phyloP scores from a whole-genome alignment of 2,329 filamentous ascomycete species.

The Colletotrichum destructivum region DNA sequence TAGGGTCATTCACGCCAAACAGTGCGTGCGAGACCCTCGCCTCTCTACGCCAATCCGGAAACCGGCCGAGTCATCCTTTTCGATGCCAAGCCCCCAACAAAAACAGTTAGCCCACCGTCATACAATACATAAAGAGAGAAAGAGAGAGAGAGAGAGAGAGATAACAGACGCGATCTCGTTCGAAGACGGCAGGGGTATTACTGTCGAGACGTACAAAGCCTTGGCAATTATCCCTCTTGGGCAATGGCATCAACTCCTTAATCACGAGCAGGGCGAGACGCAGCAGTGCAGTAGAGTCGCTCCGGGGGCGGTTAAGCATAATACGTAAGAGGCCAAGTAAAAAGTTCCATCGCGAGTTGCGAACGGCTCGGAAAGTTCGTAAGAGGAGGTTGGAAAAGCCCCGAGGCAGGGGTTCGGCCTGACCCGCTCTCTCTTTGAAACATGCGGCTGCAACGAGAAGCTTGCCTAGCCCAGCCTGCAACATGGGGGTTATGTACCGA shows the following conservation, averaged over 20 bases:
- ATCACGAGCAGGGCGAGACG: not conserved
- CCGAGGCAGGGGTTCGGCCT: not conserved
- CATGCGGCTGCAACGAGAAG: not conserved
- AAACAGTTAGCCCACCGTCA: not conserved
- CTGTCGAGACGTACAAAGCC: not conserved
- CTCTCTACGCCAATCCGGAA: not conserved
- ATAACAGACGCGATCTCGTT: not conserved
- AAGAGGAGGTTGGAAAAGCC: not conserved
- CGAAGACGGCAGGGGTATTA: not conserved
- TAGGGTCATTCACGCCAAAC: not conserved
- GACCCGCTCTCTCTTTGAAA: conserved; percentile 5
- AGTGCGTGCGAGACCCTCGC: not conserved
- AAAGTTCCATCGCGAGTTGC: not conserved
- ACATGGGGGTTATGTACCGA: not conserved
- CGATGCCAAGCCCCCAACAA: not conserved
- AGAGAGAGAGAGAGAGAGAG: too few species aligned
- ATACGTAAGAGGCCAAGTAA: too few species aligned
- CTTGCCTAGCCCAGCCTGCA: not conserved
- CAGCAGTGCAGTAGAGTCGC: too few species aligned
- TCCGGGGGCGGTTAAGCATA: not conserved
- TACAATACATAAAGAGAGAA: too few species aligned
- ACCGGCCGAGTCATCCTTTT: not conserved
- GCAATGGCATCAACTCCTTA: not conserved
- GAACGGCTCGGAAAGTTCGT: conserved; percentile 8
- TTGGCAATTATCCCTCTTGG: not conserved